A percentile compares a stretch with the other conserved stretches of the same genome.
Conservation (phyloP, 1,284 basidiomycete species). For the Ganoderma lucidum region DNA sequence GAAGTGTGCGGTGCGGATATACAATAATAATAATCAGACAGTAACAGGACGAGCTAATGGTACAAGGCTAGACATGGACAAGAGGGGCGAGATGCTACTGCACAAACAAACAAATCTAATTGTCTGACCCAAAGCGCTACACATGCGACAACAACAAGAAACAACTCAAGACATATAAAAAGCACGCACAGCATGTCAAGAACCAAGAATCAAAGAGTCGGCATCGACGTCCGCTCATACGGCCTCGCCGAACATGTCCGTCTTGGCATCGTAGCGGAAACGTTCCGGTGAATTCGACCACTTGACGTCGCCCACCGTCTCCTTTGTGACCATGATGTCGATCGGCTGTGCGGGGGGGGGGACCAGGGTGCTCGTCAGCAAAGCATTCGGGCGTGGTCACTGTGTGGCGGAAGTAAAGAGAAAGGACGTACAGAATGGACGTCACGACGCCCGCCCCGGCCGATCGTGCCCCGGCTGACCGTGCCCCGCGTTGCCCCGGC, state of each 20-base stretch:
- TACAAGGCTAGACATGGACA: background rate
- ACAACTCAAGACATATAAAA: background rate
- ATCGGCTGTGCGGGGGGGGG: background rate
- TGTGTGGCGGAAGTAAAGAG: background rate
- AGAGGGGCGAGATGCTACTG: background rate
- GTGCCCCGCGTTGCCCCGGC: background rate
- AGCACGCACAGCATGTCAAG: background rate
- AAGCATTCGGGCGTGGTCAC: background rate
- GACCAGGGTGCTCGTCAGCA: background rate
- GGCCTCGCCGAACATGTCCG: slow-evolving; percentile 7
- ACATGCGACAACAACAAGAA: background rate
- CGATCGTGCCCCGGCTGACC: slow-evolving; percentile 4
- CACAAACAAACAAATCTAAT: background rate
- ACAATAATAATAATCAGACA: background rate
- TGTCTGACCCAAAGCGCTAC: background rate
- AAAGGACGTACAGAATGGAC: background rate
- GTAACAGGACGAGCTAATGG: background rate
- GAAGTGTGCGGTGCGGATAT: background rate
- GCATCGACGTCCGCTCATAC: background rate
- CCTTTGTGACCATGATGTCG: slow-evolving; percentile 23
- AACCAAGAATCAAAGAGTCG: background rate
- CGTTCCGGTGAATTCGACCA: background rate
- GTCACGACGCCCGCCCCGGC: background rate
- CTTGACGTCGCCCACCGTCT: slow-evolving; percentile 11
- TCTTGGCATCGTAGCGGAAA: slow-evolving; percentile 8